Evolutionary conservation across 192 early-diverging fungal genomes (phyloP), one percentile per base, ranked within the genome.

Genomic region (Linnemannia schmuckeri): DNA sequence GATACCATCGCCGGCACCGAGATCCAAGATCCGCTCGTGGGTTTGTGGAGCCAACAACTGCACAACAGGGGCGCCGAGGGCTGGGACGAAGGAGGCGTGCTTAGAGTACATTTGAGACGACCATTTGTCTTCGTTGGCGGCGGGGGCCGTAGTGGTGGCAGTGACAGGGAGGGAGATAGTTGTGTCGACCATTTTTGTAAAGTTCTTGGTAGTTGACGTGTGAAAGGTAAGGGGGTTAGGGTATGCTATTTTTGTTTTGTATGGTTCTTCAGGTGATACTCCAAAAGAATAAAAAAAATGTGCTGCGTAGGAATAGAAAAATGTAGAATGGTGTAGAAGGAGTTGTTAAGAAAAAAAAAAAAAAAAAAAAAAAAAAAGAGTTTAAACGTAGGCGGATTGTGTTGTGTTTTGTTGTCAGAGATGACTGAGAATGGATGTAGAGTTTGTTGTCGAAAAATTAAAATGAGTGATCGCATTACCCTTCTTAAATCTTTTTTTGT

Each of bases 1-100:
- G 12, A 89, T 71, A 10, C 94, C 95, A 73, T 95, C 93, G 20
- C 95, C 95, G 61, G 93, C 94, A 40, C 95, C 95, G 44, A 95
- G 77, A 82, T 95, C 95, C 22, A 95, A 83, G 74, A 95, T 94
- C 37, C 75, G 68, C 42, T 95, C 94, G 70, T 89, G 38, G 0
- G 89, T 73, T 71, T 92, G 69, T 2, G 94, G 88, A 17, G 80
- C 82, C 57, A 95, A 87, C 74, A 94, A 84, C 17, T 83, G 66
- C 4, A 94, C 18, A 71, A 94, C 92, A 38, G 88, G 74, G 3
- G 77, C 72, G 27, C 92, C 91, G 12, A 93, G 88, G 20, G 74
- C 80, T 4, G 91, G 91, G 6, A 94, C 93, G 71, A 94, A 94
- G 22, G 88, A 84, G 27, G 93, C 93, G 75, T 94, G 82, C 42